Base-by-base conservation (phyloP, 352 stramenopile genomes). In the Pythium phragmitis region DNA sequence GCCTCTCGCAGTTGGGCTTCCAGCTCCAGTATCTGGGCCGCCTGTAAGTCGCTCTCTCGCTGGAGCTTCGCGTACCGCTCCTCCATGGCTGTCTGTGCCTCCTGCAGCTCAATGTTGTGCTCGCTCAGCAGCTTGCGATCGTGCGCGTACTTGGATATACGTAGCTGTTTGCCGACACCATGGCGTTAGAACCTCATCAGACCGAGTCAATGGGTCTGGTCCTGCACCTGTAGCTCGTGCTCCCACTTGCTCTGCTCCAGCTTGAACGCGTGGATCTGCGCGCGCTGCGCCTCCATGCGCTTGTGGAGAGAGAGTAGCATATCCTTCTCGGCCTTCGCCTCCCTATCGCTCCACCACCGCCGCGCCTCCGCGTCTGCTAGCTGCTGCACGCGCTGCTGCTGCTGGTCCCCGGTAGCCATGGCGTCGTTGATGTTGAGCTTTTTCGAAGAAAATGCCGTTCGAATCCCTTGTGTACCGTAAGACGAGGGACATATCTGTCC, bases 181-280 rank as follows among this genome's bases (percentile, higher is more conserved):
- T 45, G 62, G 9, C 37, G 3, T 52, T 21, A 52, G 21, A 34
- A 7, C 16, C 12, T 52, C 6, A 36, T 19, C 21, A 7, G 12
- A 9, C 6, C 12, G 9, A 63, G 45, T 17, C 1, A 42, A 16
- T 9, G 37, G 9, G 37, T 17, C 37, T 17, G 14, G 14, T 42
- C 37, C 37, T 2, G 37, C 37, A 84, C 76, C 74, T 88, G 80
- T 64, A 94, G 61, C 68, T 89, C 77, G 37, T 90, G 82, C 58
- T 94, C 81, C 82, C 80, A 92, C 55, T 94, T 94, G 78, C 72
- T 84, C 55, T 92, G 82, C 67, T 94, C 80, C 50, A 76, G 77
- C 69, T 92, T 91, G 69, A 92, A 91, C 57, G 85, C 79, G 46
- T 87, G 73, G 17, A 92, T 74, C 68, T 94, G 81, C 49, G 75